Base-by-base conservation (phyloP, 2,329 filamentous ascomycete species). In the Trichoderma lentiforme region DNA sequence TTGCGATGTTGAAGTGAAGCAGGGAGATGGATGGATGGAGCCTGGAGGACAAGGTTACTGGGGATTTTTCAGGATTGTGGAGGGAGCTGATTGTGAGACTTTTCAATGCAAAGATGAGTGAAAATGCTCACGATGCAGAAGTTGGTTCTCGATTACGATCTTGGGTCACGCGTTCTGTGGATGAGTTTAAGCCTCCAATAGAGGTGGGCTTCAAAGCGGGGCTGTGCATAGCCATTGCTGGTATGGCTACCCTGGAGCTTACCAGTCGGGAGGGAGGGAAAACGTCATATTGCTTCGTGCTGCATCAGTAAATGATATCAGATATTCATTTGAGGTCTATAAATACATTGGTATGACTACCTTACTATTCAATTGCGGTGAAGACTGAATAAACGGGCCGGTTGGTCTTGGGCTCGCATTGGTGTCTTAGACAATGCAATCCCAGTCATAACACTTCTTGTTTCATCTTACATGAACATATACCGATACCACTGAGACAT, bases 151-250 rank as follows among this genome's bases (percentile, higher is more conserved):
- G 12, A 11, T 28, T 51, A 36, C 26, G 24, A 26, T 30, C 53
- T 24, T n/a, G 26, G 65, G 66, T 69, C 66, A 69, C 66, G 66
- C 66, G 66, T 69, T 58, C 32, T 21, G 26, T 51, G 66, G 51
- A 67, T 15, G 53, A 30, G 24, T 43, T 61, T 61, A n/a, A 61
- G 66, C 66, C 66, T 60, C 66, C 43, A 51, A 51, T 51, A 51
- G n/a, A 51, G 43, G 43, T 12, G 36, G 58, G 30, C 58, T 34
- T 24, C 21, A 34, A 69, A 69, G 56, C 24, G 56, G 66, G 66
- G 56, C 53, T 24, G 15, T 51, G 28, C 56, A 67, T 30, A 3
- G 21, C 21, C 11, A 14, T 53, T 24, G 47, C 39, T 43, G 7
- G 4, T 43, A 43, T 18, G 7, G 43, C 43, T 51, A 51, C 43